phyloP scores from a whole-genome alignment of 495 filamentous ascomycete species.

The Neurospora sp. region DNA sequence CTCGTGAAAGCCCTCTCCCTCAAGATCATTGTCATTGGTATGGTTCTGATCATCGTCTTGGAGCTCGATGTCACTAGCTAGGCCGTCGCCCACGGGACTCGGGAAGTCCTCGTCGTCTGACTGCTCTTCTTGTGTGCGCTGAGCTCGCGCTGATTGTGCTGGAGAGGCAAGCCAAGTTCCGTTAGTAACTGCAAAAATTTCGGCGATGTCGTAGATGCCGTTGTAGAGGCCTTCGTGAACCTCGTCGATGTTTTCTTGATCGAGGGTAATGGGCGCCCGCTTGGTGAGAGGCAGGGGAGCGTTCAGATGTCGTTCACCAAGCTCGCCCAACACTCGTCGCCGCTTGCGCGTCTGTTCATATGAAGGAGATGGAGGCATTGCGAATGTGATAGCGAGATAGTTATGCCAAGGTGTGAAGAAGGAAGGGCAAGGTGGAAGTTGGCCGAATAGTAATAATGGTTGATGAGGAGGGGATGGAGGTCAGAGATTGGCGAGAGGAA shows the following conservation, averaged over 20 bases:
- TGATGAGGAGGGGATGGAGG: background rate
- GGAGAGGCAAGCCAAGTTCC: background rate
- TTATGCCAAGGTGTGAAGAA: background rate
- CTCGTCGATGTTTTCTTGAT: conserved; percentile 15
- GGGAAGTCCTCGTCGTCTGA: conserved; percentile 11
- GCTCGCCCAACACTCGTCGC: no score
- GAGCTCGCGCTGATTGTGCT: conserved; percentile 4
- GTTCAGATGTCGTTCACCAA: no score
- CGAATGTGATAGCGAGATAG: no score
- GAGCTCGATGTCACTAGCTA: background rate
- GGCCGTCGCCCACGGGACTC: background rate
- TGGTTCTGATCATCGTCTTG: background rate
- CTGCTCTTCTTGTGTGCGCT: background rate
- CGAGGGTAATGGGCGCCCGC: conserved; percentile 5
- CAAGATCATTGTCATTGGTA: background rate
- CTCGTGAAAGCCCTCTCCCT: background rate
- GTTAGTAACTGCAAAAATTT: conserved; percentile 18
- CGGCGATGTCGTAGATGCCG: conserved; percentile 12
- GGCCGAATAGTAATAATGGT: background rate
- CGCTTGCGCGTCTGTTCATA: no score
- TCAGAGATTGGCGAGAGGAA: background rate
- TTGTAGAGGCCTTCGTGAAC: conserved; percentile 7
- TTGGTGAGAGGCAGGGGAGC: no score
- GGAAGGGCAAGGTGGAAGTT: background rate
- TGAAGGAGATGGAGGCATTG: no score